These are phyloP conservation scores for Plicaturopsis crispa DNA, from an alignment of 768 basidiomycete species.

Conservation along the genomic window DNA sequence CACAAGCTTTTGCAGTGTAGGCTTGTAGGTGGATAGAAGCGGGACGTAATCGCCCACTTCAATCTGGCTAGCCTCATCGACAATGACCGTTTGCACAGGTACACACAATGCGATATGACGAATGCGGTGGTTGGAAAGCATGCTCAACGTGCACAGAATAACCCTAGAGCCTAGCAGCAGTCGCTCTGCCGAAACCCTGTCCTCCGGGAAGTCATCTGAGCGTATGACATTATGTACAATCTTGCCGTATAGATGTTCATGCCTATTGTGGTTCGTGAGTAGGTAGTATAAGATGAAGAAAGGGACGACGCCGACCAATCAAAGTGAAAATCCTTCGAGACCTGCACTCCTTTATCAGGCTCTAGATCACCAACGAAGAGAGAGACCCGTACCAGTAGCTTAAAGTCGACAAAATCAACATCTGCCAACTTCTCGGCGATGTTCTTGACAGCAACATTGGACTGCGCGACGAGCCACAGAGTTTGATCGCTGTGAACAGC, in stretches of 20 bases:
- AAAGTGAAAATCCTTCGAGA: slow-evolving; percentile 61
- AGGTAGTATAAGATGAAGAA: slow-evolving; percentile 6
- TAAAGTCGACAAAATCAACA: slow-evolving; percentile 48
- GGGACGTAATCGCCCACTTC: slow-evolving; percentile 33
- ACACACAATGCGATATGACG: slow-evolving; percentile 15
- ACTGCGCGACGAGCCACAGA: slow-evolving; percentile 79
- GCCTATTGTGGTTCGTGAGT: slow-evolving; percentile 40
- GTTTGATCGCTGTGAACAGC: slow-evolving; percentile 29
- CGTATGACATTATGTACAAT: slow-evolving; percentile 44
- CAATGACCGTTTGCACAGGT: slow-evolving; percentile 29
- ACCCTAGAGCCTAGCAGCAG: slow-evolving; percentile 35
- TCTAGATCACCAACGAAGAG: too few relatives aligned
- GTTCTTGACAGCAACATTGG: slow-evolving; percentile 88
- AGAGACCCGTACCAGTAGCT: slow-evolving; percentile 61
- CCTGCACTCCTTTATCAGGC: too few relatives aligned
- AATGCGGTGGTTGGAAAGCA: slow-evolving; percentile 43
- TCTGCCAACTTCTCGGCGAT: slow-evolving; percentile 74
- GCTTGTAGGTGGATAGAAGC: slow-evolving; percentile 18
- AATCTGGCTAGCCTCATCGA: slow-evolving; percentile 44
- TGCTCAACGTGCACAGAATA: slow-evolving; percentile 69
- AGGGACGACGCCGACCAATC: slow-evolving; percentile 43
- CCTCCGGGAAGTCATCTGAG: slow-evolving; percentile 27
- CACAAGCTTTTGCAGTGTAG: slow-evolving; percentile 24
- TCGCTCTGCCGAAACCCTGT: not conserved
- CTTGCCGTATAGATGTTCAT: slow-evolving; percentile 65